Evolutionary conservation across 352 stramenopile genomes (phyloP).

Genomic region (Pythium coloratum): DNA sequence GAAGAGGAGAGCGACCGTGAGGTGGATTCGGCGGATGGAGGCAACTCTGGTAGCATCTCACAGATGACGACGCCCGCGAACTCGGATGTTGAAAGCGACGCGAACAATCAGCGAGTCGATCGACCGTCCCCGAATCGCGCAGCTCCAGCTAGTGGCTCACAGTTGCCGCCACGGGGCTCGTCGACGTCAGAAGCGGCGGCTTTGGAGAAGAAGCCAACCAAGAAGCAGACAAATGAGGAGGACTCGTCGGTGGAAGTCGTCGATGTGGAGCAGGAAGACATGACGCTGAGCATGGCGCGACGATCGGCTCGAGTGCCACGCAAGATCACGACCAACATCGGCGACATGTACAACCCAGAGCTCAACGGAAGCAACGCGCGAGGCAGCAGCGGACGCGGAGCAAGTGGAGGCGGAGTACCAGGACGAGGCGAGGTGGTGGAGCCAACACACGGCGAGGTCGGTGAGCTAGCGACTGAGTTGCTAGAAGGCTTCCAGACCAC

Average conservation of each 20-base stretch:
- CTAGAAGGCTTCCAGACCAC: conserved; percentile 55
- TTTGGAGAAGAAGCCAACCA: neutral
- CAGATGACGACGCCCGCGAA: conserved; percentile 67
- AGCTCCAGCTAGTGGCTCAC: neutral
- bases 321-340: conserved; percentile 79
- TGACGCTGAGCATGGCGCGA: conserved; percentile 28
- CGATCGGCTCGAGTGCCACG: conserved; percentile 67
- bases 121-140: neutral
- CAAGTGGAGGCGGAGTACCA: conserved; percentile 16
- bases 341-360: conserved; percentile 76
- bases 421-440: conserved; percentile 33
- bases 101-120: neutral
- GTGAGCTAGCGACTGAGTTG: conserved; percentile 68
- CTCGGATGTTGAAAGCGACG: conserved; percentile 63
- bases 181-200: neutral
- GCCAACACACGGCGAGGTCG: conserved; percentile 68
- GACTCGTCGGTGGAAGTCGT: neutral
- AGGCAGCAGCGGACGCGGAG: conserved; percentile 22
- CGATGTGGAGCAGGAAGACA: conserved; percentile 20
- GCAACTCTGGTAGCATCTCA: conserved; percentile 36
- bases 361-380: conserved; percentile 30
- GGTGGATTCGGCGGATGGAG: conserved; percentile 32
- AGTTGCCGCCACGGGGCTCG: neutral
- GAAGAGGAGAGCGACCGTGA: conserved; percentile 38
- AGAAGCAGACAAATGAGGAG: neutral